Conservation (phyloP, 78 protist genomes). For the Mantamonas sphyraenae region DNA sequence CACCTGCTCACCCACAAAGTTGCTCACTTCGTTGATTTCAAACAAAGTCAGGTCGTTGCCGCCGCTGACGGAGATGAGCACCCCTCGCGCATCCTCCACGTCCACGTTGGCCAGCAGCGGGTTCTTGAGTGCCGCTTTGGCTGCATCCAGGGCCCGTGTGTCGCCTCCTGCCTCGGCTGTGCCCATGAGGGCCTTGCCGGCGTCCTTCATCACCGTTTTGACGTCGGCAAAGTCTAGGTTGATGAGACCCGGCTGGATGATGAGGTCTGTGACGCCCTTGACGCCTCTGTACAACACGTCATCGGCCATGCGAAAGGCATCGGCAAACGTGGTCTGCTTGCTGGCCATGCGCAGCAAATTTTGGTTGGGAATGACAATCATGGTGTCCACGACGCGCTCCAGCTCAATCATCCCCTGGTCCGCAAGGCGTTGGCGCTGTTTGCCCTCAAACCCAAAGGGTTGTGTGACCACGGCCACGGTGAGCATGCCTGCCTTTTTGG, state of each 20-base stretch:
- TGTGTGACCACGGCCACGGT: constrained; percentile 60
- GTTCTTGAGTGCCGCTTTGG: constrained; percentile 41
- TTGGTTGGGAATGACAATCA: constrained; percentile 70
- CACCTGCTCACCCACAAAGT: constrained; percentile 24
- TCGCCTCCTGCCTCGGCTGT: constrained; percentile 54
- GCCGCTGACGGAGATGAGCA: constrained; percentile 26
- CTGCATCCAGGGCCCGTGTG: constrained; percentile 38
- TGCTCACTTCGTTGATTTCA: constrained; percentile 19
- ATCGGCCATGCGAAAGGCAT: constrained; percentile 70
- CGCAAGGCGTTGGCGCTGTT: constrained; percentile 39
- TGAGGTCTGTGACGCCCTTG: constrained; percentile 60
- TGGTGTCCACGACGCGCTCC: constrained; percentile 51
- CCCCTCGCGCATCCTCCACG: constrained; percentile 25
- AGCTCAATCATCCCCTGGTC: constrained; percentile 40
- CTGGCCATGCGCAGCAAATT: constrained; percentile 35
- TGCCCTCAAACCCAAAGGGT: constrained; percentile 66
- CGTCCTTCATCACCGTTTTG: constrained; percentile 49
- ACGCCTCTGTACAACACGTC: constrained; percentile 67
- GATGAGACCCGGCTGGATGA: constrained; percentile 70
- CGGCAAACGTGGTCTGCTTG: constrained; percentile 30
- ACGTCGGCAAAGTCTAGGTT: constrained; percentile 84
- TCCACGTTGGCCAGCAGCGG: constrained; percentile 53
- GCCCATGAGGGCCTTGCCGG: constrained; percentile 65
- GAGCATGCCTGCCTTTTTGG: constrained; percentile 40
- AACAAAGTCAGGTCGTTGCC: constrained; percentile 26